Base-by-base conservation (phyloP, 495 filamentous ascomycete species). In the Cercophora scortea region DNA sequence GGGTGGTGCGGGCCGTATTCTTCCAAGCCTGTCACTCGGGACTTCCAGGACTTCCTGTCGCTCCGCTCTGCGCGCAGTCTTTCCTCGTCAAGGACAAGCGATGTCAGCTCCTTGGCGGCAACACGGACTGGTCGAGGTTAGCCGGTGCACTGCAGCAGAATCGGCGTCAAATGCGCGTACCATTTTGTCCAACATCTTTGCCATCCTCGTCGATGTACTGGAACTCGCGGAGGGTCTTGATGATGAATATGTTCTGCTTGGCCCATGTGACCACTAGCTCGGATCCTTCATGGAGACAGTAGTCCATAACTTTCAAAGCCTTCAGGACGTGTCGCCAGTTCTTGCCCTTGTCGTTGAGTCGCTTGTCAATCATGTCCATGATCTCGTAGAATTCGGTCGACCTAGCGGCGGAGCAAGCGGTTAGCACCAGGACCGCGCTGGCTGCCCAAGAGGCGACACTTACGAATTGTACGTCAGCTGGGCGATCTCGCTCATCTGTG, bases 241-340 rank as follows among this genome's bases (percentile, higher is more conserved):
- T 94, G 68, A 97, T 89, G 71, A 93, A 99, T 61, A 95, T 85
- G 64, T 96, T 97, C 75, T 96, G 93, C 56, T 90, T 85, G 42
- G 92, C 92, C 94, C 94, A 97, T 3, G 92, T 96, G 32, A 99
- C 94, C 33, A 96, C 90, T 57, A 96, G 71, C 71, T 97, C 94
- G 0, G 89, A 95, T 7, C 94, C 94, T 66, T 99, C 94, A 67
- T 99, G 94, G 35, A 99, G 77, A 73, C 90, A 95, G 71, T 99
- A 99, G 71, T 99, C 94, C 52, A 96, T 79, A 53, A 99, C 94
- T 67, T 97, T 99, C 51, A 99, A 73, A 32, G 91, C 93, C 73
- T 99, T 99, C 50, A 99, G 76, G 4, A 99, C 94, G 69, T 99
- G 94, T 60, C 94, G 84, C 94, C 94, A 99, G 69, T 99, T 99